Evolutionary conservation across 23 red algal genomes (phyloP), one percentile per base, ranked within the genome.

Genomic region (Gracilariopsis chorda): DNA sequence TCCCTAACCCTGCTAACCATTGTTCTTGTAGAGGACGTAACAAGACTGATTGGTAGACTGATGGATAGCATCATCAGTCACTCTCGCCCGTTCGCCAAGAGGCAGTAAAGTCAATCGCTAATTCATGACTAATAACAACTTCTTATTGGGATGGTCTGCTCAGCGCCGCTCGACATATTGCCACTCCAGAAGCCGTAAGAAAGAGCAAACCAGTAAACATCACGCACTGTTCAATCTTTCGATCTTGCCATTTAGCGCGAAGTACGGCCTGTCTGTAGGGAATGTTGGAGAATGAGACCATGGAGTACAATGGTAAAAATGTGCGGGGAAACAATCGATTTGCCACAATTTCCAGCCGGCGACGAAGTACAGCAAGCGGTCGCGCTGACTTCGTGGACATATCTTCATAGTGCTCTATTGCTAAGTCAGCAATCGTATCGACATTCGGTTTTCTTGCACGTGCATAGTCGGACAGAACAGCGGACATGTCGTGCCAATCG

Each of bases 231-330:
- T 28, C 53, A 1, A 95, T 44, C 21, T 55, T 14, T 49, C 25
- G 36, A 33, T 99, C 84, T 27, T 94, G 83, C 36, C 73, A 34
- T 48, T 51, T 56, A 40, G 92, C 90, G 34, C 90, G 59, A 17
- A 59, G 11, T 19, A 94, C 57, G 3, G 92, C 88, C 5, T 95
- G 75, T 7, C 69, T 68, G 75, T 99, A 99, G 0, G 97, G 97
- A 46, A 94, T 83, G 69, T 99, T 93, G 19, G 87, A 93, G 53
- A 99, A 99, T 6, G 93, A 94, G n/a, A 99, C 59, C 90, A 99
- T 87, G 3, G 85, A 84, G 51, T 99, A 99, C 25, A 99, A 56
- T 0, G 93, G 89, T 43, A 94, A 74, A 88, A 96, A 99, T 14
- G 23, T 63, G 7, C 43, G 42, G 0, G 97, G 97, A 48, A 95